Percentiles rank a stretch among this genome's conserved stretches.
Evolutionary conservation across 257 asterid species (phyloP).

Genomic region (Solanum corneliomulleri): DNA sequence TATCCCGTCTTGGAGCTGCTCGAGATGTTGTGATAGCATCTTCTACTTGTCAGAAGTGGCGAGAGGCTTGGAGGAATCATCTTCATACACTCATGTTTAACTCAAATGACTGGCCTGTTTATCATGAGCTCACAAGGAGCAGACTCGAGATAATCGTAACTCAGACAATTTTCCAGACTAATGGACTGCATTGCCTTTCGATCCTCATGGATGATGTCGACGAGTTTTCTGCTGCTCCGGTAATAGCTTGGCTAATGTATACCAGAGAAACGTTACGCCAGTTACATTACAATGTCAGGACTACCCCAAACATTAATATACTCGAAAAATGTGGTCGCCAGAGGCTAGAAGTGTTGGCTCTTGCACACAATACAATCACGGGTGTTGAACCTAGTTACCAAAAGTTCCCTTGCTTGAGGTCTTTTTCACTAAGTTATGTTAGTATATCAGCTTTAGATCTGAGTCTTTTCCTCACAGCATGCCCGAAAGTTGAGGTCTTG

Average conservation of each 20-base stretch:
- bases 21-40: slow-evolving; percentile 81
- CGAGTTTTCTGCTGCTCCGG: slow-evolving; percentile 76
- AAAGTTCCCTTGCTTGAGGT: slow-evolving; percentile 56
- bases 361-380: slow-evolving; percentile 67
- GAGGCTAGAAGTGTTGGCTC: slow-evolving; percentile 64
- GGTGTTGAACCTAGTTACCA: slow-evolving; percentile 85
- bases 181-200: slow-evolving; percentile 53
- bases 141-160: slow-evolving; percentile 74
- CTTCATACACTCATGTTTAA: slow-evolving; percentile 61
- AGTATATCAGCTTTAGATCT: slow-evolving; percentile 75
- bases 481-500: slow-evolving; percentile 57
- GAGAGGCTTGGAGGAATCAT: slow-evolving; percentile 73
- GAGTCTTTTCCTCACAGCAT: slow-evolving; percentile 61
- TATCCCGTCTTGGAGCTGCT: slow-evolving; percentile 72
- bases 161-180: slow-evolving; percentile 68
- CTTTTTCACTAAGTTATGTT: slow-evolving; percentile 63
- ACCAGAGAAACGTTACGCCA: slow-evolving; percentile 68
- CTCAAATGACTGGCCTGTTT: slow-evolving; percentile 77
- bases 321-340: slow-evolving; percentile 85
- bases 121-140: slow-evolving; percentile 48
- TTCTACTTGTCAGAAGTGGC: slow-evolving; percentile 79
- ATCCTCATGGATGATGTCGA: slow-evolving; percentile 79
- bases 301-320: slow-evolving; percentile 67
- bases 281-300: slow-evolving; percentile 65
- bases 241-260: slow-evolving; percentile 89